Percentiles rank a stretch among this genome's conserved stretches.
phyloP scores from a whole-genome alignment of 2,329 filamentous ascomycete species.

The Lachnellula cervina region DNA sequence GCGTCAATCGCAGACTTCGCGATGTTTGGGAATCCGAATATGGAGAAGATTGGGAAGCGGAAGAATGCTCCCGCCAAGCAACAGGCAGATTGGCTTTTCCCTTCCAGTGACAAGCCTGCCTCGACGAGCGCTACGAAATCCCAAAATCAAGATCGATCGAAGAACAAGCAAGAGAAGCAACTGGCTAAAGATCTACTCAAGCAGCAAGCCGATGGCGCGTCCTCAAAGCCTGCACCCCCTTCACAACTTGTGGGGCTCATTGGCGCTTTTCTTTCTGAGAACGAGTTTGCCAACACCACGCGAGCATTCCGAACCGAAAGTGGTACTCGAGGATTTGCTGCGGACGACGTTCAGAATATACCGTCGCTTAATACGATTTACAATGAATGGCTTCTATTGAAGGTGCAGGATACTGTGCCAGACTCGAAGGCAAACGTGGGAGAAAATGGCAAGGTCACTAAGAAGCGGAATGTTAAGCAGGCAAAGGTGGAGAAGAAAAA shows the following conservation, averaged over 20 bases:
- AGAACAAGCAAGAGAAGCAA: constrained; percentile 28
- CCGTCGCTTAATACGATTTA: constrained; percentile 33
- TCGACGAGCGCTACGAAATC: constrained; percentile 8
- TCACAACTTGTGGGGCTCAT: constrained; percentile 62
- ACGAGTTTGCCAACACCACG: constrained; percentile 59
- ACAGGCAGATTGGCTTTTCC: constrained; percentile 32
- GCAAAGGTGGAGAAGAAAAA: constrained; percentile 30
- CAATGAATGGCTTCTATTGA: constrained; percentile 36
- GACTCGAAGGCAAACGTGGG: constrained; percentile 2
- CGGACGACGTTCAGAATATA: constrained; percentile 42
- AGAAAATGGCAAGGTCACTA: constrained; percentile 7
- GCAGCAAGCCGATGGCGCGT: constrained; percentile 20
- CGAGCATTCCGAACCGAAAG: constrained; percentile 60
- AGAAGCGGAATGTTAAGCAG: constrained; percentile 23
- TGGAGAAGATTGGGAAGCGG: constrained; percentile 30
- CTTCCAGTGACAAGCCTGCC: constrained; percentile 16
- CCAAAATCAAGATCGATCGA: constrained; percentile 14
- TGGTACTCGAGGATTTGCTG: constrained; percentile 33
- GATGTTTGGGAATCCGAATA: constrained; percentile 30
- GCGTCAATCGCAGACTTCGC: constrained; percentile 4
- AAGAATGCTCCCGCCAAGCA: constrained; percentile 19
- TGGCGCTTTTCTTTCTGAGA: constrained; percentile 59
- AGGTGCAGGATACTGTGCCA: constrained; percentile 7
- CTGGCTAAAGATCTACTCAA: constrained; percentile 27
- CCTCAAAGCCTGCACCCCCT: constrained; percentile 40